phyloP scores from a whole-genome alignment of 345 rosid genomes.

The Populus euphratica region DNA sequence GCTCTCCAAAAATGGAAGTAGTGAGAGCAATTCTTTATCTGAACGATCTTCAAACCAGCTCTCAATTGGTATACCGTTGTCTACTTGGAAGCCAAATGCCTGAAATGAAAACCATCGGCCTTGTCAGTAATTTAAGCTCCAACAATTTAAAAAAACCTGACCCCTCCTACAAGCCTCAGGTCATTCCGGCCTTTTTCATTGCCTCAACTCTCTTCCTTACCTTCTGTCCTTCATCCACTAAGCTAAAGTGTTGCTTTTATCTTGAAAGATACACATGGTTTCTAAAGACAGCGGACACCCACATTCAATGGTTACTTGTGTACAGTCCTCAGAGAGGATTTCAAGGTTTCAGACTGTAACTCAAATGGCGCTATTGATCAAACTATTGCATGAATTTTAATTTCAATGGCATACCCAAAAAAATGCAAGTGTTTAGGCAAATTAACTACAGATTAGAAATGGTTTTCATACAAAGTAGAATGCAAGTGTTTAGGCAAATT shows the following conservation, averaged over 20 bases:
- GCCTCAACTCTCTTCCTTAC: background rate
- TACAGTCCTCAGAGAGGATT: too few species aligned
- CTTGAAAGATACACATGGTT: background rate
- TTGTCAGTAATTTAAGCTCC: background rate
- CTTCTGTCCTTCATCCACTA: background rate
- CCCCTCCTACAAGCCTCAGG: background rate
- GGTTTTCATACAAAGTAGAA: background rate
- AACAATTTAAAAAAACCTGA: background rate
- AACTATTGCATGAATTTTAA: background rate
- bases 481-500: background rate
- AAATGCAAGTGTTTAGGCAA: background rate
- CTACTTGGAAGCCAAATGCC: slow-evolving; percentile 99
- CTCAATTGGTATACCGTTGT: slow-evolving; percentile 95
- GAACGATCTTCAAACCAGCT: slow-evolving; percentile 92
- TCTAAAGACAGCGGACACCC: background rate
- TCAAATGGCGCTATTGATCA: background rate
- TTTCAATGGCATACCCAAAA: background rate
- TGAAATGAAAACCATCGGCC: slow-evolving; percentile 18
- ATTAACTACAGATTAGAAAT: background rate
- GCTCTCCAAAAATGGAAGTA: slow-evolving; percentile 89
- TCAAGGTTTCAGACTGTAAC: background rate
- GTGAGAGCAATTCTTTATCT: slow-evolving; percentile 72
- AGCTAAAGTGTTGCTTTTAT: background rate
- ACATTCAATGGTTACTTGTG: background rate
- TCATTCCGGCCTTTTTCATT: background rate